These are phyloP conservation scores for Cephaloascus albidus DNA, from an alignment of 805 yeast species.

Conservation along the genomic window DNA sequence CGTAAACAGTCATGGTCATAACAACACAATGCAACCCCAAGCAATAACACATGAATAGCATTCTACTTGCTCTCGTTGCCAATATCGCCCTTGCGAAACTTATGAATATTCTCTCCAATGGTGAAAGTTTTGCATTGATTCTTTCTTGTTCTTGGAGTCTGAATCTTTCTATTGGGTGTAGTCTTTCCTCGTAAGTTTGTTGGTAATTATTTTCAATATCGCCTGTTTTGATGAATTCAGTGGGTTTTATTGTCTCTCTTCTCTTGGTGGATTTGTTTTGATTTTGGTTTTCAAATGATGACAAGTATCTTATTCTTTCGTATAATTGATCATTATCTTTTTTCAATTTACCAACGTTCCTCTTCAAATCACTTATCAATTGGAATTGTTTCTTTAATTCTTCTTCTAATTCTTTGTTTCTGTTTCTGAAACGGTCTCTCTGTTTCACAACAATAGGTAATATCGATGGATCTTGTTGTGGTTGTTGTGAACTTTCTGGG, in stretches of 20 bases:
- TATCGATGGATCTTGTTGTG: constrained; percentile 35
- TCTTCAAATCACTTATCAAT: constrained; percentile 48
- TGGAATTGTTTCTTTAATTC: constrained; percentile 54
- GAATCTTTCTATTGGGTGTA: constrained; percentile 80
- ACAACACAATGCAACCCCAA: constrained; percentile 66
- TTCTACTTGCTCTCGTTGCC: constrained; percentile 63
- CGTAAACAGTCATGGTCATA: constrained; percentile 50
- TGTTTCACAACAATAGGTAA: constrained; percentile 88
- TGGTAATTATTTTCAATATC: constrained; percentile 56
- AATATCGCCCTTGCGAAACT: constrained; percentile 67
- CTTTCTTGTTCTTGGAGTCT: constrained; percentile 71
- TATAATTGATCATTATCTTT: constrained; percentile 71
- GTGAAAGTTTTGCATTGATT: constrained; percentile 60
- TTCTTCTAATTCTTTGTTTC: constrained; percentile 77
- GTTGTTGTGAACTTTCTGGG: not conserved
- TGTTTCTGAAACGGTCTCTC: constrained; percentile 84
- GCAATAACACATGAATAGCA: constrained; percentile 67
- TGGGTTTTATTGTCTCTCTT: constrained; percentile 6
- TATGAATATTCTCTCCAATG: constrained; percentile 70
- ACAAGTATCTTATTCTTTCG: constrained; percentile 64
- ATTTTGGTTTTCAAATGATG: constrained; percentile 34
- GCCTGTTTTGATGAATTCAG: constrained; percentile 9
- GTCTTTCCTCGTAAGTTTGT: constrained; percentile 59
- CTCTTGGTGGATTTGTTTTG: constrained; percentile 10
- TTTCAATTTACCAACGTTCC: constrained; percentile 56